These are phyloP conservation scores for Lentinula boryana DNA, from an alignment of 768 basidiomycete genomes.

Conservation along the genomic window DNA sequence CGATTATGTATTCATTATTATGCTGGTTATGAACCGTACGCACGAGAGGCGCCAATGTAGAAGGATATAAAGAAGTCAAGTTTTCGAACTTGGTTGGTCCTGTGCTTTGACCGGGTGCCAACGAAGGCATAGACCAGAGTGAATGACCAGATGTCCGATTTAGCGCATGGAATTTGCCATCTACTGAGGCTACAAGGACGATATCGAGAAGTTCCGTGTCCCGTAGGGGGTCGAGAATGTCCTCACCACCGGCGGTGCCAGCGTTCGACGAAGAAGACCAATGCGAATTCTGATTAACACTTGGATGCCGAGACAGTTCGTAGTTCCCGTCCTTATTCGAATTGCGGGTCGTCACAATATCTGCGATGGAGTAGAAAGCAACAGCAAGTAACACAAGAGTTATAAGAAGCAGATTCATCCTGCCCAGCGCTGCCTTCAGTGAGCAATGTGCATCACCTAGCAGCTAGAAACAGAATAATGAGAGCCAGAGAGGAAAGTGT, in stretches of 20 bases:
- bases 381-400: background rate
- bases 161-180: slow-evolving; percentile 92
- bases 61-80: slow-evolving; percentile 20
- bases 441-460: slow-evolving; percentile 3
- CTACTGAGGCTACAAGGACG: slow-evolving; percentile 87
- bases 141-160: slow-evolving; percentile 78
- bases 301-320: background rate
- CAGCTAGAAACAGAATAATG: background rate
- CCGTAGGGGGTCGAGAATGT: background rate
- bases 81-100: background rate
- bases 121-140: slow-evolving; percentile 85
- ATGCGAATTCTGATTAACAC: background rate
- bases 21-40: slow-evolving; percentile 58
- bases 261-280: background rate
- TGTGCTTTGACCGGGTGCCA: slow-evolving; percentile 27
- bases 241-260: background rate
- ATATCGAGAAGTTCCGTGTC: slow-evolving; percentile 72
- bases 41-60: slow-evolving; percentile 67
- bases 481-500: background rate
- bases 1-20: slow-evolving; percentile 37
- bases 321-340: background rate
- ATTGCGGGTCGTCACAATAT: background rate
- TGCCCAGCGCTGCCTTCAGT: background rate
- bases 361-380: background rate
- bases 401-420: background rate